Evolutionary conservation across 441 rosid genomes (phyloP).

Genomic region (Adansonia grandidieri): DNA sequence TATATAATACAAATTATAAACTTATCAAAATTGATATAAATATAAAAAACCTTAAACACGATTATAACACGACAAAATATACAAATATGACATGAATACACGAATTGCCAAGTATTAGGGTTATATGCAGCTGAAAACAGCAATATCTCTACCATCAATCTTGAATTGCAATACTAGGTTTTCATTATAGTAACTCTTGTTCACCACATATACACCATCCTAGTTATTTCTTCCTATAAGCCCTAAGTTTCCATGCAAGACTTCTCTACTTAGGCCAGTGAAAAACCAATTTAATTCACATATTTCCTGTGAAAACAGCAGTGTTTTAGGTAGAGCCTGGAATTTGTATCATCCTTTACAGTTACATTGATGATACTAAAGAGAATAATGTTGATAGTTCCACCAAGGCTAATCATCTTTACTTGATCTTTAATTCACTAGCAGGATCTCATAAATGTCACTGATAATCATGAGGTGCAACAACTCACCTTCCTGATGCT

Average conservation of each 20-base stretch:
- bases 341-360: conserved; percentile 5
- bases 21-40: too few species aligned
- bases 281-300: not conserved
- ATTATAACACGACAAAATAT: too few species aligned
- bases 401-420: conserved; percentile 18
- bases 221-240: not conserved
- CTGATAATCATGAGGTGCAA: conserved; percentile 8
- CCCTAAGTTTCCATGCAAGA: conserved; percentile 4
- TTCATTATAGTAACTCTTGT: conserved; percentile 6
- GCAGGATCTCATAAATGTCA: not conserved
- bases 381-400: not conserved
- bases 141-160: conserved; percentile 14
- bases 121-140: not conserved
- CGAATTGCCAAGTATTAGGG: not conserved
- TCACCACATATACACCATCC: not conserved
- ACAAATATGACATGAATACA: too few species aligned
- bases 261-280: conserved; percentile 8
- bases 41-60: too few species aligned
- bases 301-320: not conserved
- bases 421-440: not conserved
- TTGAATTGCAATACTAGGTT: not conserved
- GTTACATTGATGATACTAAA: not conserved
- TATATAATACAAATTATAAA: too few species aligned
- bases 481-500: conserved; percentile 78
- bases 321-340: not conserved